phyloP scores from a whole-genome alignment of 805 yeast species.

The Kazachstania viticola region DNA sequence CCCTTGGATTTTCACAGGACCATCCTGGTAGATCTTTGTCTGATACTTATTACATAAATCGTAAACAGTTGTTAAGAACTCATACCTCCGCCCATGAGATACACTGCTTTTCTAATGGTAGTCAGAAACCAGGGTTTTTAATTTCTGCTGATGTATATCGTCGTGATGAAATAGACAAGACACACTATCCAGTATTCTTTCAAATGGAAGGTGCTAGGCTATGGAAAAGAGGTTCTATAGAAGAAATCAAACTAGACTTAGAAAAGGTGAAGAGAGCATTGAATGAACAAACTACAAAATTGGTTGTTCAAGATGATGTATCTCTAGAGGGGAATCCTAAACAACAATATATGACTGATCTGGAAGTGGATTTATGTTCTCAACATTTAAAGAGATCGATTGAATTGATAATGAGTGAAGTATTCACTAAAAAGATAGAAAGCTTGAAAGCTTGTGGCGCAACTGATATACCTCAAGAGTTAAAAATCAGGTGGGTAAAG shows the following conservation, averaged over 20 bases:
- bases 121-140: constrained; percentile 48
- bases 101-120: constrained; percentile 52
- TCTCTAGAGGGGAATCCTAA: constrained; percentile 58
- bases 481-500: constrained; percentile 87
- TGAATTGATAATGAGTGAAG: constrained; percentile 71
- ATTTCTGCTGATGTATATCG: constrained; percentile 94
- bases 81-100: constrained; percentile 96
- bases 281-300: constrained; percentile 7
- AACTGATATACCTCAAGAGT: constrained; percentile 45
- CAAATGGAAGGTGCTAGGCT: constrained; percentile 94
- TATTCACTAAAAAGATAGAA: constrained; percentile 40
- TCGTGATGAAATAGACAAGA: constrained; percentile 87
- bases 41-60: constrained; percentile 85
- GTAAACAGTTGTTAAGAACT: constrained; percentile 63
- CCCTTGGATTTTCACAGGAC: constrained; percentile 77
- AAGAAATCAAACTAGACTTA: constrained; percentile 45
- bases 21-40: constrained; percentile 91
- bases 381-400: constrained; percentile 76
- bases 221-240: constrained; percentile 50
- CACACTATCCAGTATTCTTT: constrained; percentile 95
- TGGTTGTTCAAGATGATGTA: constrained; percentile 27
- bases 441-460: constrained; percentile 32
- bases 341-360: constrained; percentile 61
- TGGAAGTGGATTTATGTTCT: constrained; percentile 58
- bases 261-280: constrained; percentile 44